Percentiles rank a stretch among this genome's conserved stretches.
Evolutionary conservation across 208 protist species (phyloP).

Genomic region (Crithidia bombi): DNA sequence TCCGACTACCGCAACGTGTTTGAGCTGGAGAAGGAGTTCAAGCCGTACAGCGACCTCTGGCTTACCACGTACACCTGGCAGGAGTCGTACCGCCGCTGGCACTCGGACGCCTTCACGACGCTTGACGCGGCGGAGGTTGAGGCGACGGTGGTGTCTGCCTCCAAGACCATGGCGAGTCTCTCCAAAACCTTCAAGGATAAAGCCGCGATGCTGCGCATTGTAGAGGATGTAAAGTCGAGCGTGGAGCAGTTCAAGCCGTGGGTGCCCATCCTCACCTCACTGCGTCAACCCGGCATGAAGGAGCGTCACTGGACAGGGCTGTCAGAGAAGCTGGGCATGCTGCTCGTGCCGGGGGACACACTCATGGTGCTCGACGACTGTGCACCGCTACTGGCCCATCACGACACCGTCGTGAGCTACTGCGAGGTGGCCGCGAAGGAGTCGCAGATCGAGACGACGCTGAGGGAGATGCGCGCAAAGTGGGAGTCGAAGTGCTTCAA

Average conservation of each 20-base stretch:
- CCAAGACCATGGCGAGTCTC: constrained; percentile 91
- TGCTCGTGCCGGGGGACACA: constrained; percentile 89
- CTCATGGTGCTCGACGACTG: constrained; percentile 89
- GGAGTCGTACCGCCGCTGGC: constrained; percentile 93
- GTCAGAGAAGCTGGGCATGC: constrained; percentile 88
- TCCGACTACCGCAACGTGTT: constrained; percentile 96
- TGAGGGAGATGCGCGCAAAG: constrained; percentile 96
- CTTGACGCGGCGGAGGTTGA: constrained; percentile 96
- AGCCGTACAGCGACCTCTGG: constrained; percentile 97
- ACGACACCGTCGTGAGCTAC: constrained; percentile 90
- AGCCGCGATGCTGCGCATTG: constrained; percentile 87
- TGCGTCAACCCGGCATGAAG: constrained; percentile 97
- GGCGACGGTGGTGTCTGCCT: constrained; percentile 72
- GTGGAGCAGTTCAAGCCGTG: constrained; percentile 96
- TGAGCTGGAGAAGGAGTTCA: constrained; percentile 96
- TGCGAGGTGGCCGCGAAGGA: constrained; percentile 97
- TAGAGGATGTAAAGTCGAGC: constrained; percentile 80
- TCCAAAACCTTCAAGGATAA: constrained; percentile 95
- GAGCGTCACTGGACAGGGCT: constrained; percentile 95
- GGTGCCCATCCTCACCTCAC: constrained; percentile 93
- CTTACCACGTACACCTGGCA: constrained; percentile 95
- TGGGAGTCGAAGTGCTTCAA: constrained; percentile 93
- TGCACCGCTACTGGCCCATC: constrained; percentile 81
- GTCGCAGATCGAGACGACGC: constrained; percentile 95
- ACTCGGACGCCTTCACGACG: constrained; percentile 93